Evolutionary conservation across 179 eudicot species (phyloP).

Genomic region (Amaranthus tricolor): DNA sequence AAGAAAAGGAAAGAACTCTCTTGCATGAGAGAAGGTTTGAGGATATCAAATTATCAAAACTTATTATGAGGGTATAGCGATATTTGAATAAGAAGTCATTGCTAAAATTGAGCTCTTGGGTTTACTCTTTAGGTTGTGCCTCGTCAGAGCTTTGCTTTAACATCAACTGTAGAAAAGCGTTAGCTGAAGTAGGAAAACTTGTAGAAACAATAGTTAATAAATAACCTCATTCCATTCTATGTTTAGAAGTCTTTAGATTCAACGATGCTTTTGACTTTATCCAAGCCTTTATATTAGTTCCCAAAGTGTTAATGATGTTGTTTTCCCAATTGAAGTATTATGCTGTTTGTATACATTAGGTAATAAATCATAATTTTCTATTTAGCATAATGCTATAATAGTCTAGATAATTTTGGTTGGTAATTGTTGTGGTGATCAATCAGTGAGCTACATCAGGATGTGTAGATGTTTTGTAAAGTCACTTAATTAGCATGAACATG

Average conservation of each 20-base stretch:
- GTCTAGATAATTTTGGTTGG: not conserved
- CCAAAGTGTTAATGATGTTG: not conserved
- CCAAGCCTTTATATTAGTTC: not conserved
- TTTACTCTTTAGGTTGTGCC: not conserved
- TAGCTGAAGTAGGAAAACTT: not conserved
- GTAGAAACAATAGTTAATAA: not conserved
- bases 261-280: not conserved
- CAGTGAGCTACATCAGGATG: slow-evolving; percentile 7
- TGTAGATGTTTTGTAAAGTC: slow-evolving; percentile 5
- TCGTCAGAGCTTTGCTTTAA: not conserved
- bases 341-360: not conserved
- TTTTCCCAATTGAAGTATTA: not conserved
- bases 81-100: not conserved
- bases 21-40: not conserved
- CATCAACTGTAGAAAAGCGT: not conserved
- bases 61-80: not conserved
- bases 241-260: not conserved
- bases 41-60: not conserved
- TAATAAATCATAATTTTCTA: not conserved
- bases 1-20: not conserved
- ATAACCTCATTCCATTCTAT: not conserved
- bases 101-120: not conserved
- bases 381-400: not conserved
- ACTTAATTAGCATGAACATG: not conserved
- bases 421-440: not conserved